Evolutionary conservation across 2,329 filamentous ascomycete genomes (phyloP).

Genomic region (Ceratocystis alfenasii): DNA sequence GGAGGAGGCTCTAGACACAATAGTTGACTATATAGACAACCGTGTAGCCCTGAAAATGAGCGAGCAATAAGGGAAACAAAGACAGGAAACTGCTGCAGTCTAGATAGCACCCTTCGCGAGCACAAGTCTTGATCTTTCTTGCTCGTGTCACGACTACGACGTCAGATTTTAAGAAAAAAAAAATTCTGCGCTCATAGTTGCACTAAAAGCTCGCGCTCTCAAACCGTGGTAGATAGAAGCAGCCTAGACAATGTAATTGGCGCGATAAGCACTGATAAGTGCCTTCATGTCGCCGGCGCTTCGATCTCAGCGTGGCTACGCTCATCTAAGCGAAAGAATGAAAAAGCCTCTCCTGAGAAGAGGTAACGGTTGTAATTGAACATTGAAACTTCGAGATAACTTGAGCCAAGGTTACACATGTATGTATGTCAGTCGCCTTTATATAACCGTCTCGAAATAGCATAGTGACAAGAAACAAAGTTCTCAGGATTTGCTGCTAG

Average conservation of each 20-base stretch:
- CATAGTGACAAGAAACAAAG: too few species aligned
- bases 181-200: not conserved
- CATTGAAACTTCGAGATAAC: not conserved
- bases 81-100: too few species aligned
- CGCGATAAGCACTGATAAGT: constrained; percentile 6
- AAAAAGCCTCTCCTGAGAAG: too few species aligned
- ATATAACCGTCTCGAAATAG: too few species aligned
- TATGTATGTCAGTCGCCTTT: too few species aligned
- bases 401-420: not conserved
- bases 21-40: not conserved
- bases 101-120: too few species aligned
- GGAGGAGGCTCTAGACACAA: not conserved
- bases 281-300: not conserved
- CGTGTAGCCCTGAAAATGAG: not conserved
- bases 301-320: not conserved
- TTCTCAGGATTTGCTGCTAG: not conserved
- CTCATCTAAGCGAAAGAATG: not conserved
- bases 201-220: not conserved
- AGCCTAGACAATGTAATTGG: not conserved
- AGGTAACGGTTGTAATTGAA: not conserved
- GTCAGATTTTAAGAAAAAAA: not conserved
- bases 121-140: not conserved
- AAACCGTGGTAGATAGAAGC: not conserved
- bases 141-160: not conserved
- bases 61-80: too few species aligned